Evolutionary conservation across 2,329 filamentous ascomycete genomes (phyloP), one percentile per base, ranked within the genome.

Genomic region (Phaeosphaeriaceae sp.): DNA sequence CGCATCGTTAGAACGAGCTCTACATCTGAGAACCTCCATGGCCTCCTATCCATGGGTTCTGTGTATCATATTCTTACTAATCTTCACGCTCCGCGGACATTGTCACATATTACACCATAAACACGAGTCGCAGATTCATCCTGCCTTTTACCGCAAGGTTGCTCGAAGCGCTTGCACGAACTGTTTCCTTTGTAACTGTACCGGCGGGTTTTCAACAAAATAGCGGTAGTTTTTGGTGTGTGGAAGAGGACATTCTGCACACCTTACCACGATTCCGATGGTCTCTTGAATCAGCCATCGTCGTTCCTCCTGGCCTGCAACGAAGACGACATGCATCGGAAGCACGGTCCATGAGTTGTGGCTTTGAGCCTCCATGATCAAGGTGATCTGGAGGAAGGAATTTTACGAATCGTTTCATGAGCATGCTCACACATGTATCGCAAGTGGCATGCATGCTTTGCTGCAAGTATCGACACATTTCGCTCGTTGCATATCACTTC

Each of bases 1-100:
- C 69, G 24, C 73, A 76, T 57, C 74, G 74, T 53, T 76, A 65
- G 20, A 1, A 4, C n/a, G 15, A 17, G 2, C 15, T 19, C 24
- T 49, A 17, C n/a, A 20, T 11, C 25, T 20, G 47, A 13, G 25
- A 27, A 20, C 19, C 17, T 36, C 13, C 10, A 15, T 27, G 25
- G 13, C 13, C 19, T 22, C 17, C 20, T 27, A 10, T 13, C 7
- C 19, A 17, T 13, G 19, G n/a, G 15, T 31, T 41, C 48, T 20
- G 20, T 50, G 48, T 50, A 50, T 20, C 48, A 50, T 50, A 50
- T 50, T 31, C 36, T 24, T 22, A 50, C 48, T 50, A 41, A 40
- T 40, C 33, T 50, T 40, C 48, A 40, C 27, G 20, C 36, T 22
- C 20, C 33, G 20, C 31, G 48, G 31, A 50, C 33, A 36, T 22